phyloP scores from a whole-genome alignment of 371 early-diverging fungal species.

The Syncephalastrum monosporum region DNA sequence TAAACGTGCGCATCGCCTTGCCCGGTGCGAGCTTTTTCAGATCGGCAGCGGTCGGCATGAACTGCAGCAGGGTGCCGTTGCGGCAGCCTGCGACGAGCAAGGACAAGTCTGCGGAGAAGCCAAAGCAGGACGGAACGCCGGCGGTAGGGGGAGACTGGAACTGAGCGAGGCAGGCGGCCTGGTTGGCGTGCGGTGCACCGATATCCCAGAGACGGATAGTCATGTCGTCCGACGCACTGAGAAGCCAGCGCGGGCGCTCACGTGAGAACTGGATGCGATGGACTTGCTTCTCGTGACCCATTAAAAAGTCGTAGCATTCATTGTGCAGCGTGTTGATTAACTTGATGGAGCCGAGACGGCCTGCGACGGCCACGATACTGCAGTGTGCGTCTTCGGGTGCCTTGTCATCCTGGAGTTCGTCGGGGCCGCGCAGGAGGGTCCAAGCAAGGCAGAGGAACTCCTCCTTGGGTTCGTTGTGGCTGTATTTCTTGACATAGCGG shows the following conservation, averaged over 20 bases:
- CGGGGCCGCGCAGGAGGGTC: conserved; percentile 36
- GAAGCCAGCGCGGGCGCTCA: conserved; percentile 50
- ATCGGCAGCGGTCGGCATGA: conserved; percentile 7
- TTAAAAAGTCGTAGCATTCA: conserved; percentile 54
- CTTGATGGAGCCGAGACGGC: conserved; percentile 56
- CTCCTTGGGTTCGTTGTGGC: conserved; percentile 52
- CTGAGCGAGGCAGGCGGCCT: conserved; percentile 35
- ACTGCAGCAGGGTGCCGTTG: conserved; percentile 31
- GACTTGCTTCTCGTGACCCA: conserved; percentile 50
- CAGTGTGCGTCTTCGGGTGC: conserved; percentile 23
- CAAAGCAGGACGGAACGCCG: conserved; percentile 27
- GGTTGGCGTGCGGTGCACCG: conserved; percentile 34
- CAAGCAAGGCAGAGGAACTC: conserved; percentile 56
- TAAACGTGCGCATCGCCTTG: conserved; percentile 2
- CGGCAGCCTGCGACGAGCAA: conserved; percentile 32
- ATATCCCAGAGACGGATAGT: conserved; percentile 63
- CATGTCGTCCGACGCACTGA: conserved; percentile 54
- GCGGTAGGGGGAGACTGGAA: conserved; percentile 24
- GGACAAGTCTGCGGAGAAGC: conserved; percentile 24
- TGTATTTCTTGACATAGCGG: conserved; percentile 53
- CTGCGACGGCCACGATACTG: conserved; percentile 52
- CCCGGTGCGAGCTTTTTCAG: not conserved
- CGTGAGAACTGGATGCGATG: conserved; percentile 47
- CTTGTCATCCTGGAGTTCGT: conserved; percentile 13
- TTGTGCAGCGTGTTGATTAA: conserved; percentile 52